Base-by-base conservation (phyloP, 352 stramenopile species). In the Plasmopara muralis region DNA sequence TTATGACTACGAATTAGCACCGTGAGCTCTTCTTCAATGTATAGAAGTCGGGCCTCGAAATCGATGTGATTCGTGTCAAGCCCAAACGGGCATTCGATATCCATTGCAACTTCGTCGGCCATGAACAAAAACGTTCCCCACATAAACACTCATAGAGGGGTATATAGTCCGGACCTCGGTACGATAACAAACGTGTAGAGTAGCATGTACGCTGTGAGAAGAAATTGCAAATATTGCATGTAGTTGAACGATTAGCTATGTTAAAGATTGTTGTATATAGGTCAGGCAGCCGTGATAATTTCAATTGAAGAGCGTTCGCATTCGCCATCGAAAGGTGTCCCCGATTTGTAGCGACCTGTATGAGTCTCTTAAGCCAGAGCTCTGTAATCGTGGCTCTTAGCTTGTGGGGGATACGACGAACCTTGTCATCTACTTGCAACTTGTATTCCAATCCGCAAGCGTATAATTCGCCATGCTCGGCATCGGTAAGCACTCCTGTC, bases 241-340 rank as follows among this genome's bases (percentile, higher is more conserved):
- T 92, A 92, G 66, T 88, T 88, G 71, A 92, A 89, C 25, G 82
- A 51, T 92, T 89, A 28, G 82, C 78, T 51, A 92, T 89, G 56
- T 84, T 89, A 61, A 87, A 92, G 9, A 92, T 72, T 0, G 78
- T 87, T 20, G 81, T 89, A 57, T 89, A 91, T 9, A 91, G 64
- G 29, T 70, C 72, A 10, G 79, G 75, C 6, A 92, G 64, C 52
- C 77, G 68, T 20, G 81, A 62, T 15, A 92, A 69, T 56, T 87
- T 87, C 6, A 74, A 43, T 50, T 89, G 78, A 30, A 89, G 51
- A 31, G 53, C 69, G 51, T 75, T 85, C 4, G 78, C 60, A 52
- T 86, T 88, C 31, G 55, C 68, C 7, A 63, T 55, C 15, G 63
- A 81, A 49, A 89, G 55, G 48, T 88, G 77, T 9, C 70, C 75